These are phyloP conservation scores for Populus davidiana DNA, from an alignment of 345 rosid species.

Conservation along the genomic window DNA sequence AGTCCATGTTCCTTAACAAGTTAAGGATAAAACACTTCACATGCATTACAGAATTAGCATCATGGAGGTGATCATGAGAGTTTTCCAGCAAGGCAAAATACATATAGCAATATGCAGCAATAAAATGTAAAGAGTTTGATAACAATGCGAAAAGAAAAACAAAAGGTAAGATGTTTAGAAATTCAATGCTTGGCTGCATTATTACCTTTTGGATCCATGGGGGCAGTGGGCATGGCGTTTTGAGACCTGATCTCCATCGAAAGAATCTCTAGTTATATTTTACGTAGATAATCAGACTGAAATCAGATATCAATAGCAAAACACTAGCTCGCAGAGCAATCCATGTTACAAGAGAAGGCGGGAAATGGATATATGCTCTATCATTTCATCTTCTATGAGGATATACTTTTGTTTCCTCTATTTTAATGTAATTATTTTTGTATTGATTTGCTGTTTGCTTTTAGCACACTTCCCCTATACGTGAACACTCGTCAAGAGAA, in stretches of 20 bases:
- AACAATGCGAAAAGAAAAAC: neutral
- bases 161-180: neutral
- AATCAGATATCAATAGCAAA: conserved; percentile 21
- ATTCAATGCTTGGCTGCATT: neutral
- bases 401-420: too few relatives aligned
- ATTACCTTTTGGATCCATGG: conserved; percentile 59
- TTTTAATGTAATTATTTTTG: too few relatives aligned
- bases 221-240: conserved; percentile 34
- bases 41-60: neutral
- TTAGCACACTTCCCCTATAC: too few relatives aligned
- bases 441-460: too few relatives aligned
- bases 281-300: conserved; percentile 76
- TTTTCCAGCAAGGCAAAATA: too few relatives aligned
- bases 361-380: too few relatives aligned
- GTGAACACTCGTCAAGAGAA: neutral
- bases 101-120: too few relatives aligned
- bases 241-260: conserved; percentile 74
- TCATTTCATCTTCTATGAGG: too few relatives aligned
- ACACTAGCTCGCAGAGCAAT: too few relatives aligned
- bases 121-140: neutral
- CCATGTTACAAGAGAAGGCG: too few relatives aligned
- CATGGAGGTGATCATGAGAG: neutral
- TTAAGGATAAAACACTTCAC: too few relatives aligned
- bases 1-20: too few relatives aligned
- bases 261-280: conserved; percentile 82